A percentile compares a stretch with the other conserved stretches of the same genome.
phyloP scores from a whole-genome alignment of 208 protist species.

The Leptomonas pyrrhocoris region DNA sequence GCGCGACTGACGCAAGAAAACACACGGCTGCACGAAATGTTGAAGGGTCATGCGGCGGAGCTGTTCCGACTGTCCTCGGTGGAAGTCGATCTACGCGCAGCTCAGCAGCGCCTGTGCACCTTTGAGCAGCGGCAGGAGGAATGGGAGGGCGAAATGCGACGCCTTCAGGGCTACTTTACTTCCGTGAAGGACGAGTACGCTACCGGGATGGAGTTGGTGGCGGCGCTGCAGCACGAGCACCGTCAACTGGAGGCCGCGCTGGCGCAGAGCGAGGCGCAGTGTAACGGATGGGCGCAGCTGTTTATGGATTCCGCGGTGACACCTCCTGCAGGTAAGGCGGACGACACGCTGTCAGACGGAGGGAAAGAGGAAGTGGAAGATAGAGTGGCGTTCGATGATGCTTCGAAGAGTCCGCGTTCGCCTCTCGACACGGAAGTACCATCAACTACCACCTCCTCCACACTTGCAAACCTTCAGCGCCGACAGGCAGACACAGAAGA shows the following conservation, averaged over 20 bases:
- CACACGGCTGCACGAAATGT: slow-evolving; percentile 2
- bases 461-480: too few relatives aligned
- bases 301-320: not conserved
- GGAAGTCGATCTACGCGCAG: slow-evolving; percentile 23
- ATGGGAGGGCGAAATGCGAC: slow-evolving; percentile 5
- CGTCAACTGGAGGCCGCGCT: slow-evolving; percentile 30
- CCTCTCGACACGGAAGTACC: too few relatives aligned
- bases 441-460: too few relatives aligned
- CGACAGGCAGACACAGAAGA: not conserved
- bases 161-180: slow-evolving; percentile 9
- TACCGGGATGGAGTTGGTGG: slow-evolving; percentile 10
- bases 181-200: slow-evolving; percentile 8
- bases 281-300: slow-evolving; percentile 32
- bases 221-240: slow-evolving; percentile 31
- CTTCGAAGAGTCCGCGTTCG: too few relatives aligned
- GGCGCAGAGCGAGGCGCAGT: slow-evolving; percentile 24
- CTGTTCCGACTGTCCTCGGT: slow-evolving; percentile 19
- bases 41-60: slow-evolving; percentile 14
- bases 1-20: slow-evolving; percentile 31
- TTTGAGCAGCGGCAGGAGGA: slow-evolving; percentile 18
- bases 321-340: too few relatives aligned
- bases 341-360: too few relatives aligned
- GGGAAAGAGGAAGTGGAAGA: too few relatives aligned
- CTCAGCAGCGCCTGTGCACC: slow-evolving; percentile 28
- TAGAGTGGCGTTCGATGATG: too few relatives aligned